These are phyloP conservation scores for Aspergillus sp. DNA, from an alignment of 2,329 filamentous ascomycete genomes.

Conservation along the genomic window DNA sequence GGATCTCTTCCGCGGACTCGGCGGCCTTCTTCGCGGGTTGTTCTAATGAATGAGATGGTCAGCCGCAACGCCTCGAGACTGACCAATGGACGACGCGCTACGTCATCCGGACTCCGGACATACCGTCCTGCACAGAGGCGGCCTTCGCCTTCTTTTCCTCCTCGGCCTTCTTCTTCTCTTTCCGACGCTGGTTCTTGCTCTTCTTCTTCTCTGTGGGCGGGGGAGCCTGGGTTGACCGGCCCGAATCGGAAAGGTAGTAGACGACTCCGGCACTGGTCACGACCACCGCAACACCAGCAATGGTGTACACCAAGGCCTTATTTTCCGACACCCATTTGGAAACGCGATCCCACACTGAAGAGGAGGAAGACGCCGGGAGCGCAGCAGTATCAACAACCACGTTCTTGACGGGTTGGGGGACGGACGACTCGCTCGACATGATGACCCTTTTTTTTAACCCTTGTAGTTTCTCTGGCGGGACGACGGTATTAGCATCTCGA, in stretches of 20 bases:
- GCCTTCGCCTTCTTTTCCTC: slow-evolving; percentile 55
- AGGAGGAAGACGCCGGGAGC: slow-evolving; percentile 50
- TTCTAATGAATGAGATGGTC: slow-evolving; percentile 21
- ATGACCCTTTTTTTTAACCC: slow-evolving; percentile 24
- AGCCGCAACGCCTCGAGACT: slow-evolving; percentile 18
- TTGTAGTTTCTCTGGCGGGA: slow-evolving; percentile 3
- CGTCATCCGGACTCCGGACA: slow-evolving; percentile 23
- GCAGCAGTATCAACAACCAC: slow-evolving; percentile 40
- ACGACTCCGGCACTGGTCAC: slow-evolving; percentile 87
- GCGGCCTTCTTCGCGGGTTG: slow-evolving; percentile 49
- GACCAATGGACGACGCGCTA: slow-evolving; percentile 33
- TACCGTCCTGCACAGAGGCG: slow-evolving; percentile 36
- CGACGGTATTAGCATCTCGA: too few relatives aligned
- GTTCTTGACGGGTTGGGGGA: slow-evolving; percentile 34
- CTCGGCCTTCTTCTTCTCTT: slow-evolving; percentile 57
- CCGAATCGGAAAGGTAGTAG: slow-evolving; percentile 73
- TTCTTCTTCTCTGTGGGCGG: slow-evolving; percentile 59
- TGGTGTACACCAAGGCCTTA: slow-evolving; percentile 92
- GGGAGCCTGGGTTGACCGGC: slow-evolving; percentile 38
- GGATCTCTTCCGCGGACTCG: slow-evolving; percentile 62
- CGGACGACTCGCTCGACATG: slow-evolving; percentile 40
- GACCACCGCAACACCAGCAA: slow-evolving; percentile 89
- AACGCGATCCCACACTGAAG: slow-evolving; percentile 83
- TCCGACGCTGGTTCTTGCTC: slow-evolving; percentile 87
- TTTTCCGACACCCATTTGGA: slow-evolving; percentile 92